Evolutionary conservation across 2,329 filamentous ascomycete genomes (phyloP), one percentile per base, ranked within the genome.

Genomic region (Apiospora saccharicola): DNA sequence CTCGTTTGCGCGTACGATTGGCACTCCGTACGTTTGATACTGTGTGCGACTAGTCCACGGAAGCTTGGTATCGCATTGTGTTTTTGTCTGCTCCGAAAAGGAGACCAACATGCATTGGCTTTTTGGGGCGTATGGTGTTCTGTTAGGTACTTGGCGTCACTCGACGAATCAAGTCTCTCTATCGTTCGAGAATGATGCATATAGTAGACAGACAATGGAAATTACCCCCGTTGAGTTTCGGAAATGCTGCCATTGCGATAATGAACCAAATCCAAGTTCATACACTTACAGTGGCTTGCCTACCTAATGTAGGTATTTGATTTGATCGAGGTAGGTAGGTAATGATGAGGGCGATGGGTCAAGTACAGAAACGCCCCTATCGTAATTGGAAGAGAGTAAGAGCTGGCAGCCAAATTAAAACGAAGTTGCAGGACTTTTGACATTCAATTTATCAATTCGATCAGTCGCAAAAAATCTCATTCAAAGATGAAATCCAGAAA

Each of bases 251-350:
- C 19, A 61, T 61, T 37, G 30, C 53, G 37, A 7, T 12, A 22
- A 16, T 61, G 26, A 61, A 6, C 22, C 7, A 16, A 61, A 16
- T 30, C 30, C 26, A 14, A 14, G 13, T 34, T 34, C 26, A 19
- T 30, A 34, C 51, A 30, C 51, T 57, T 57, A 57, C 26, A 57
- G 51, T 34, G 51, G 24, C 51, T 57, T 57, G 51, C 13, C 51
- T 2, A 19, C n/a, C n/a, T n/a, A n/a, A n/a, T 14, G 19, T 34
- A 57, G 37, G 37, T 41, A 41, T 41, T 41, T 10, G 7, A 41
- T 10, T 41, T 10, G 10, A 10, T 41, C 37, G 37, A 10, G 10
- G 26, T 30, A 41, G 10, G 37, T 57, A 34, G 14, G 51, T 22
- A 57, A 19, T 19, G 26, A 57, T 10, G 46, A 47, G 44, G 44